Percentiles rank a stretch among this genome's conserved stretches.
These are phyloP conservation scores for Biscogniauxia marginata DNA, from an alignment of 2,329 filamentous ascomycete species.

Conservation along the genomic window DNA sequence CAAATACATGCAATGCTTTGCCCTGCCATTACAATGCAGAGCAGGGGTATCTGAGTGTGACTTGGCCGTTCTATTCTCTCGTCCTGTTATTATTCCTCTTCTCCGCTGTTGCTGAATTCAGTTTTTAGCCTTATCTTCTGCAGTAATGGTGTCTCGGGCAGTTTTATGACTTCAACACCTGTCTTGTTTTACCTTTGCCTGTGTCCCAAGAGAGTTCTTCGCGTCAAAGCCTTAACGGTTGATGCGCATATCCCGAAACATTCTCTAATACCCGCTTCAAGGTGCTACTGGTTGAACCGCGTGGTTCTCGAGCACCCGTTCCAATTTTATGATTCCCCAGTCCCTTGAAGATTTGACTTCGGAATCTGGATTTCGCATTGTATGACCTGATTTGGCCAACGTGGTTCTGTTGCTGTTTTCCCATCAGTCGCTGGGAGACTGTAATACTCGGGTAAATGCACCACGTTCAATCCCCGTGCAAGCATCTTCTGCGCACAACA, in stretches of 20 bases:
- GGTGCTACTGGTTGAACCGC: neutral
- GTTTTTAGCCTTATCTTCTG: neutral
- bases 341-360: neutral
- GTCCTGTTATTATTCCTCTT: neutral
- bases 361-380: neutral
- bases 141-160: neutral
- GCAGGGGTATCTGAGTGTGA: neutral
- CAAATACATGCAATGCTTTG: neutral
- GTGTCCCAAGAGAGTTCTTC: slow-evolving; percentile 13
- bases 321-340: neutral
- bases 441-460: neutral
- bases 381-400: too few species aligned
- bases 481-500: neutral
- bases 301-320: neutral
- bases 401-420: neutral
- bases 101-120: neutral
- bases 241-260: neutral
- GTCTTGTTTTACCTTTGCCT: neutral
- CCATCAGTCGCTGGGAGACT: neutral
- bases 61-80: neutral
- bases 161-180: neutral
- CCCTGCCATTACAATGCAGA: neutral
- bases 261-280: slow-evolving; percentile 3
- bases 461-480: neutral
- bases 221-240: neutral